Base-by-base conservation (phyloP, 1,139 yeast species). In the Blastobotrys elegans region DNA sequence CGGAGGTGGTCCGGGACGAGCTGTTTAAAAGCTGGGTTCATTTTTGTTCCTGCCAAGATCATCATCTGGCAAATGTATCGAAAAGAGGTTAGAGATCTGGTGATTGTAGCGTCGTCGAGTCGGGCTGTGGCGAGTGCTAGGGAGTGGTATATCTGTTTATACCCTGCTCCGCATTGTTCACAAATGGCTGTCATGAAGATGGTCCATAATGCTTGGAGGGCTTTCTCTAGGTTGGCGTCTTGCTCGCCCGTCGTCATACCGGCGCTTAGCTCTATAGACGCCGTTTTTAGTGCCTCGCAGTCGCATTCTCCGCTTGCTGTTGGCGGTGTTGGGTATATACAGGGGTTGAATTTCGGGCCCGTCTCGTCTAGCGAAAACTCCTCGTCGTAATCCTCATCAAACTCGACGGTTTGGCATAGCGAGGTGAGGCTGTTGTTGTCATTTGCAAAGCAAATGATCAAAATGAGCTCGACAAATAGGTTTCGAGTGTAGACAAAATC, bases 1-100 rank as follows among this genome's bases (percentile, higher is more conserved):
- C 29, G 4, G 4, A 21, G 5, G 29, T n/a, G n/a, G n/a, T n/a
- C n/a, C n/a, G n/a, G n/a, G n/a, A n/a, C n/a, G n/a, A n/a, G n/a
- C n/a, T n/a, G 27, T 24, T 24, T 5, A 10, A 5, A 24, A 24
- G 27, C 27, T 24, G 27, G 27, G 10, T 10, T 18, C 18, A 21
- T n/a, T 14, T 18, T 17, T 16, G 36, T 11, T 2, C 43, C 43
- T 5, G 29, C 17, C 11, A 4, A 13, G 4, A 29, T 13, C 24
- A 41, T 7, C 11, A 41, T 3, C 14, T 36, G 36, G n/a, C 38
- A 24, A 11, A 41, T 41, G 20, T 41, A 41, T 21, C 22, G 7
- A 7, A 41, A 8, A n/a, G 44, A 32, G 13, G 39, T 8, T 14
- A 41, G 26, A 3, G 44, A 21, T 3, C 14, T 13, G 13, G 21